Percentiles rank a stretch among this genome's conserved stretches.
Conservation (phyloP, 441 rosid genomes). For the Erodium texanum region DNA sequence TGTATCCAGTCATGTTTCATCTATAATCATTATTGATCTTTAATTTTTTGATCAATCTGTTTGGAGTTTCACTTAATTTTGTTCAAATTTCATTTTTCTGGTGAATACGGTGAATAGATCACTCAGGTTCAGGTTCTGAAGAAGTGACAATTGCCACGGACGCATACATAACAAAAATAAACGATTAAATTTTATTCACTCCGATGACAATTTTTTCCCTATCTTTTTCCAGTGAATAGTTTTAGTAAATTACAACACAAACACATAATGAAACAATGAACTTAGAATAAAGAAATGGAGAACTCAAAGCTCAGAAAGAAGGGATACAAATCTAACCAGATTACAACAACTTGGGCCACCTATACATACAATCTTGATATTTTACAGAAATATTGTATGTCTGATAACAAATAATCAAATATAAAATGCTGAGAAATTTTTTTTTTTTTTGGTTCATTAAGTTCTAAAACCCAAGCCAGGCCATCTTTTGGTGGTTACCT, state of each 20-base stretch:
- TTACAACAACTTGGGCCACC: not conserved
- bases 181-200: not conserved
- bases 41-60: too few species aligned
- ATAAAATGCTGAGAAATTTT: not conserved
- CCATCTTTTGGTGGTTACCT: constrained; percentile 61
- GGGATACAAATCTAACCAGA: not conserved
- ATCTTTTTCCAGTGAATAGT: not conserved
- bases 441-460: constrained; percentile 23
- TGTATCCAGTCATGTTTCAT: too few species aligned
- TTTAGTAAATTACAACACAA: not conserved
- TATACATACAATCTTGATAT: not conserved
- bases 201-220: not conserved
- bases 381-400: not conserved
- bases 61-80: too few species aligned
- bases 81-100: too few species aligned
- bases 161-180: too few species aligned
- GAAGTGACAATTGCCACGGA: too few species aligned
- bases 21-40: too few species aligned
- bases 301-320: not conserved
- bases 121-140: too few species aligned
- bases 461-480: constrained; percentile 77
- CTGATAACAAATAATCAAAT: not conserved
- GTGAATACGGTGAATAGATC: too few species aligned
- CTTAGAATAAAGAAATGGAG: not conserved
- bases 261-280: not conserved